Evolutionary conservation across 2,329 filamentous ascomycete species (phyloP), one percentile per base, ranked within the genome.

Genomic region (Fusarium sp.): DNA sequence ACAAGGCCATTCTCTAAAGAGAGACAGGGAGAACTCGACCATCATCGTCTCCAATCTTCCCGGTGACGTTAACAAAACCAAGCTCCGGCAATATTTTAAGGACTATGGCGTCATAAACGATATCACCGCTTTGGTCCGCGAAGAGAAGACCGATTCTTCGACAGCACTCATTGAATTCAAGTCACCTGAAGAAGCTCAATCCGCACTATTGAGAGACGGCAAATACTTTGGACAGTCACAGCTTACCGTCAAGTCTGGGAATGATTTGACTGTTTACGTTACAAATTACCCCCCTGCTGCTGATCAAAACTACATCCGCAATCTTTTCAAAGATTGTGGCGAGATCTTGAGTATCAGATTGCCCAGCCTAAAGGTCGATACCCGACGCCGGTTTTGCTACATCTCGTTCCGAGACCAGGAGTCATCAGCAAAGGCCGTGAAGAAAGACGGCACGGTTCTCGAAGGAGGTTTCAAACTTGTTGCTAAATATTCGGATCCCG

Each of bases 351-450:
- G 91, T 76, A 87, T 98, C 56, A 91, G 96, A 26, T 96, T 96
- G 82, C 96, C 96, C 4, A 97, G 94, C 61, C 88, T 99, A 55
- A 97, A 97, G 79, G 94, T 88, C 80, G 95, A 98, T 76, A 91
- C 92, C 3, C 91, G 93, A 74, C 93, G 96, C 35, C 92, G 96
- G 27, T 99, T 99, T 83, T 98, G 95, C 83, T 99, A 99, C 80
- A 87, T 98, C 10, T 93, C 97, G n/a, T 98, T 98, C 79, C 87
- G 90, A 50, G 89, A 90, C 35, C 81, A 87, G 5, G 85, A 86
- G n/a, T 88, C 89, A 56, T 93, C 94, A 1, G 86, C 89, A 41
- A 89, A 88, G 52, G 95, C 95, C 2, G 91, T 91, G 1, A 83
- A 89, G 64, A 87, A 97, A 52, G 87, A 98, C 76, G 92, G 92